Percentiles rank a stretch among this genome's conserved stretches.
These are phyloP conservation scores for Mortierella sp. DNA, from an alignment of 371 early-diverging fungal genomes.

Conservation along the genomic window DNA sequence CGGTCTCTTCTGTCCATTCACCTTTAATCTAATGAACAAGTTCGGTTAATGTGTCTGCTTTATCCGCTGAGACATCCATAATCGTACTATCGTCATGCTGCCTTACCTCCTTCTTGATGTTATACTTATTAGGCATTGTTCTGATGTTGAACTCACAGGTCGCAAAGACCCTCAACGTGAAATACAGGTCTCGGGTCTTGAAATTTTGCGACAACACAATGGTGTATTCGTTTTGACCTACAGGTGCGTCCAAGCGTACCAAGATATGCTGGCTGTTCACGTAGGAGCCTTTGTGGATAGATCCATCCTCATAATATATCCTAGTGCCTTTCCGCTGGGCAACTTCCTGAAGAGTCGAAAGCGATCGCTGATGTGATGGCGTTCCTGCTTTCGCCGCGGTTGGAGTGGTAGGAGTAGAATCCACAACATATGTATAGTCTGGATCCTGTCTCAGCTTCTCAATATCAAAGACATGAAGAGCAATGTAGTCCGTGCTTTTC, in stretches of 20 bases:
- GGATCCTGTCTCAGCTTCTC: conserved; percentile 56
- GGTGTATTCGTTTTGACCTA: conserved; percentile 72
- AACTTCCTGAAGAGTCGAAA: not conserved
- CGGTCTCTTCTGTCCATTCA: conserved; percentile 82
- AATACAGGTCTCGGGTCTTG: conserved; percentile 73
- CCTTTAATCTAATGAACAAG: conserved; percentile 58
- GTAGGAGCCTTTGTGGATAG: conserved; percentile 80
- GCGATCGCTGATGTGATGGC: not conserved
- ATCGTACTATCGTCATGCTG: not conserved
- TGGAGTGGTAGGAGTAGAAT: conserved; percentile 13
- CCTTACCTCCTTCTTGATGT: conserved; percentile 66
- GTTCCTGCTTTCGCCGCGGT: conserved; percentile 5
- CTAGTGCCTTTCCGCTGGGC: conserved; percentile 59
- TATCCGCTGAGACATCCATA: too few relatives aligned
- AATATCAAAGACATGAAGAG: conserved; percentile 81
- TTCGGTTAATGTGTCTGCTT: too few relatives aligned
- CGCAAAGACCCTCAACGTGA: conserved; percentile 79
- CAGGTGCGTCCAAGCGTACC: conserved; percentile 74
- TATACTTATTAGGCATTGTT: conserved; percentile 72
- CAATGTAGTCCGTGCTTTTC: conserved; percentile 81
- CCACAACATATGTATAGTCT: not conserved
- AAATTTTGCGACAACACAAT: conserved; percentile 86
- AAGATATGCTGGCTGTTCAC: conserved; percentile 88
- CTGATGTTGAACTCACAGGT: conserved; percentile 71
- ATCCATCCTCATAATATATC: conserved; percentile 81